Conservation (phyloP, 228 moss, liverwort and hornwort species). For the Sphagnum magellanicum region DNA sequence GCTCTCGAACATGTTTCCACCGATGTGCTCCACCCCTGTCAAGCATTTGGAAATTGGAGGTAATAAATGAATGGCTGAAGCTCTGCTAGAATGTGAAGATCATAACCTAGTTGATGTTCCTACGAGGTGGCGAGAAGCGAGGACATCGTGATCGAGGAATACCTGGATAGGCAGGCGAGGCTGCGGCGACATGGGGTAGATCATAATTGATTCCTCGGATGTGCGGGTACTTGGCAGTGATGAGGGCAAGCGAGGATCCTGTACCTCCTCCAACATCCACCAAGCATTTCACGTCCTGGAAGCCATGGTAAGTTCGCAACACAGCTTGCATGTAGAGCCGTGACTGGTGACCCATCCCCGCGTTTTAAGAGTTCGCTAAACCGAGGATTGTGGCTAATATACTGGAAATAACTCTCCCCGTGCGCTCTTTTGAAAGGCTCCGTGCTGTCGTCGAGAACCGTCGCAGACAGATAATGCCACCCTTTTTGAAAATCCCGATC, state of each 20-base stretch:
- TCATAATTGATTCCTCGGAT: conserved; percentile 29
- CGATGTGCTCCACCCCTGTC: conserved; percentile 33
- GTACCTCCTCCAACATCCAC: conserved; percentile 45
- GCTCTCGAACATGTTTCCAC: conserved; percentile 28
- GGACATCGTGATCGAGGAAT: neutral
- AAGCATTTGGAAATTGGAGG: no score
- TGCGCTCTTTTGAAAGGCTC: conserved; percentile 26
- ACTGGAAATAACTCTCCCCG: conserved; percentile 19
- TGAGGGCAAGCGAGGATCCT: conserved; percentile 4
- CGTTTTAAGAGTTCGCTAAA: conserved; percentile 11
- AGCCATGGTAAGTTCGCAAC: conserved; percentile 19
- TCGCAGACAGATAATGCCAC: conserved; percentile 21
- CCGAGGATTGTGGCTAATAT: conserved; percentile 3
- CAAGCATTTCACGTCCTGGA: conserved; percentile 20
- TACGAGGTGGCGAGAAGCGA: no score
- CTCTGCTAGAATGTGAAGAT: no score
- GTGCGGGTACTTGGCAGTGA: conserved; percentile 13
- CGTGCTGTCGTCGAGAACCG: conserved; percentile 8
- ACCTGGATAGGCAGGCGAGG: conserved; percentile 12
- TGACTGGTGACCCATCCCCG: conserved; percentile 18
- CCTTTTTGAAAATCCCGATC: neutral
- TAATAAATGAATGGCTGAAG: neutral
- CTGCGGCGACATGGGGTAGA: conserved; percentile 28
- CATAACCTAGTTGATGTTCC: no score
- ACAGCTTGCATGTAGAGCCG: conserved; percentile 18